These are phyloP conservation scores for Paratinospora sagittata DNA, from an alignment of 164 flowering plant genomes.

Conservation along the genomic window DNA sequence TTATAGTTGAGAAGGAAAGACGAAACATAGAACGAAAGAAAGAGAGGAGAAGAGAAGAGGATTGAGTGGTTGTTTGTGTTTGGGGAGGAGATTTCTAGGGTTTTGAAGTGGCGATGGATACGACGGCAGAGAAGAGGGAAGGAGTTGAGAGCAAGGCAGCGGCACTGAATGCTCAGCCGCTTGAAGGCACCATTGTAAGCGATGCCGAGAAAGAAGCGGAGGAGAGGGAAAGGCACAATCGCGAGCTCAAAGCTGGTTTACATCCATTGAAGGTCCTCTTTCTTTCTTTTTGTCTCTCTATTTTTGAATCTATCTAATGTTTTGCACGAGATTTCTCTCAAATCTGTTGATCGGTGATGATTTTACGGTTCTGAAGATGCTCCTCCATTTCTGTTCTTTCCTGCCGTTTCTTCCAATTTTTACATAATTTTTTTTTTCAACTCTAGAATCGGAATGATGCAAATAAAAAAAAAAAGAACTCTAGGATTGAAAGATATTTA, in stretches of 20 bases:
- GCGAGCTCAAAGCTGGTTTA: constrained; percentile 80
- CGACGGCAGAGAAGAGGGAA: constrained; percentile 31
- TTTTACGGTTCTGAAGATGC: background rate
- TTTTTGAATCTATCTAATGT: background rate
- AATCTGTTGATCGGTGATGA: background rate
- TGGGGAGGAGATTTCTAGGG: background rate
- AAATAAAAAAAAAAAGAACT: too few relatives aligned
- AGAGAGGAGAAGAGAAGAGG: background rate
- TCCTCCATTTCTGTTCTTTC: too few relatives aligned
- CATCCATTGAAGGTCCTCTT: constrained; percentile 71
- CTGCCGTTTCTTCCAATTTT: too few relatives aligned
- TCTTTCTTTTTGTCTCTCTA: background rate
- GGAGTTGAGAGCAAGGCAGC: constrained; percentile 7
- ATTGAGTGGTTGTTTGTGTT: background rate
- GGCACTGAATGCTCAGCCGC: constrained; percentile 7
- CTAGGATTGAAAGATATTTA: too few relatives aligned
- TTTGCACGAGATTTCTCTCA: background rate
- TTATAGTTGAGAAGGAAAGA: too few relatives aligned
- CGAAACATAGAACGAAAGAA: background rate
- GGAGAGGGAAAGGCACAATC: constrained; percentile 53
- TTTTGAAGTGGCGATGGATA: background rate
- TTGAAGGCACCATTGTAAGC: background rate
- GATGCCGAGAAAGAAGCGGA: constrained; percentile 35
- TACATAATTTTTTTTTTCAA: background rate
- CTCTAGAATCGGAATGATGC: too few relatives aligned